Percentiles rank a stretch among this genome's conserved stretches.
phyloP scores from a whole-genome alignment of 768 basidiomycete species.

The Tricholoma hemisulphureum region DNA sequence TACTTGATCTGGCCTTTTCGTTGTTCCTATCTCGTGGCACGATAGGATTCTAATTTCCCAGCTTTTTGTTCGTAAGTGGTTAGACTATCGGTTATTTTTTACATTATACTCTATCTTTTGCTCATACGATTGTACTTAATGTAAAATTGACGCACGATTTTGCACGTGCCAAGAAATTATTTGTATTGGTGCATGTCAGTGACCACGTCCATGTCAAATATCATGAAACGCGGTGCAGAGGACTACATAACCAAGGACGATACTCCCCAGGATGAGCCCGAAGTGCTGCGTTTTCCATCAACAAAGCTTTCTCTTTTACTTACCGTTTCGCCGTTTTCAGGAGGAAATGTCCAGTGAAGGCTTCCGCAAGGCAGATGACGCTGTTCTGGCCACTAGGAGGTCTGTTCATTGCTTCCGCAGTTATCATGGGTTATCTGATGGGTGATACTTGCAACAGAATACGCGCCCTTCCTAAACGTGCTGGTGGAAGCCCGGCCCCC shows the following conservation, averaged over 20 bases:
- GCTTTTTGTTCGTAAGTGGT: too few species aligned
- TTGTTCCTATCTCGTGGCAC: too few species aligned
- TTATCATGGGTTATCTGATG: background rate
- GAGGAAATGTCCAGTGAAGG: constrained; percentile 44
- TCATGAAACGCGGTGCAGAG: constrained; percentile 77
- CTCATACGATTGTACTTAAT: background rate
- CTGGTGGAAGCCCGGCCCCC: constrained; percentile 20
- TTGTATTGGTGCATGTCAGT: too few species aligned
- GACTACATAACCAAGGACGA: constrained; percentile 64
- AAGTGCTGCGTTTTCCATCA: constrained; percentile 17
- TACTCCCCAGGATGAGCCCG: constrained; percentile 40
- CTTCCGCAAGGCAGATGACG: constrained; percentile 62
- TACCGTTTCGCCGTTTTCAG: constrained; percentile 1
- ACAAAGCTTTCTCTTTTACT: background rate
- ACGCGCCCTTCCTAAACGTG: constrained; percentile 58
- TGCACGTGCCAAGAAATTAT: too few species aligned
- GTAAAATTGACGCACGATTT: too few species aligned
- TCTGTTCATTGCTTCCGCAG: constrained; percentile 33
- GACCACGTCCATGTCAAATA: constrained; percentile 3
- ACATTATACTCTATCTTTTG: constrained; percentile 1
- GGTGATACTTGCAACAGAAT: constrained; percentile 46
- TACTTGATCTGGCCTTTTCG: too few species aligned
- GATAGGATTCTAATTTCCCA: too few species aligned
- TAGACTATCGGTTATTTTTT: too few species aligned
- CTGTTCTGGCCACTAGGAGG: constrained; percentile 54